Evolutionary conservation across 2,329 filamentous ascomycete species (phyloP), one percentile per base, ranked within the genome.

Genomic region (Pseudocercospora crystallina): DNA sequence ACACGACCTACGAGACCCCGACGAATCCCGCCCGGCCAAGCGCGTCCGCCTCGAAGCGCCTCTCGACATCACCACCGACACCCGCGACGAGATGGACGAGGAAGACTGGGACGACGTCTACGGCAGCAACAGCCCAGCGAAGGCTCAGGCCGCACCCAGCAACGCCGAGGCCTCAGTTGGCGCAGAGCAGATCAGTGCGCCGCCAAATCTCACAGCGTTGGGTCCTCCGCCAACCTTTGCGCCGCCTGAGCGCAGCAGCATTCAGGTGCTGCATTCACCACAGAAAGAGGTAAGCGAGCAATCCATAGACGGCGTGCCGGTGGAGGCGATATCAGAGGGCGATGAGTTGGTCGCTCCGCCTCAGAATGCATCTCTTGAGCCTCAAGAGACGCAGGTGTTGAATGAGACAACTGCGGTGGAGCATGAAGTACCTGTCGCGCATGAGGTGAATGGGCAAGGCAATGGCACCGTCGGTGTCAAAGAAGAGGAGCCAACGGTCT

Each of bases 1-100:
- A 7, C 20, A 26, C 20, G 20, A 26, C 20, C 20, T 42, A 3
- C 53, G 53, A 39, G 49, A 62, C 7, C 53, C 59, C 17, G 61
- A 64, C 50, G 61, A 62, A 47, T 45, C 57, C 43, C 54, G 63
- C 37, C 71, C 72, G 36, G 66, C 69, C 49, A 74, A 75, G 66
- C 68, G 69, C 62, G 67, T 67, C 53, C 65, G 69, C 58, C 63
- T 72, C 47, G 72, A 74, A 56, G 68, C 62, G 48, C 63, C 67
- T 44, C 58, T 66, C 54, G 60, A 65, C 56, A 64, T 66, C 54
- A 66, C 70, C 2, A 54, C 57, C 37, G 56, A 61, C 9, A 52
- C 58, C 4, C 60, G 58, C 40, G 53, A 66, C 38, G 64, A 67
- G 42, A 61, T 64, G 47, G 53, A 58, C 17, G 63, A 65, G 35